A percentile compares a stretch with the other conserved stretches of the same genome.
These are phyloP conservation scores for Byssochlamys sp. DNA, from an alignment of 2,329 filamentous ascomycete genomes.

Conservation along the genomic window DNA sequence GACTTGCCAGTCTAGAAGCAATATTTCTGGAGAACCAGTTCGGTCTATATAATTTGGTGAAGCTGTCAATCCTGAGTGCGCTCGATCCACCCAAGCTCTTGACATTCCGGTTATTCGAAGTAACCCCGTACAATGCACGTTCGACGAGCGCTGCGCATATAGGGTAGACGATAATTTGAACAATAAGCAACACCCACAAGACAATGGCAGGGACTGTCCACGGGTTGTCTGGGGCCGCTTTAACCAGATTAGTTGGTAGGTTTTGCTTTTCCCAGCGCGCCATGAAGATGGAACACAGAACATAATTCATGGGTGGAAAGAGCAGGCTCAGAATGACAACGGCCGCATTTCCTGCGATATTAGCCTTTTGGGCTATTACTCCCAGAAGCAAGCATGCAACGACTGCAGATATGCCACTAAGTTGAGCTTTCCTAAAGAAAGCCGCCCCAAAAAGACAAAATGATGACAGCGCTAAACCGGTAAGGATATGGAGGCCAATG, in stretches of 20 bases:
- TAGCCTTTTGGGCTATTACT: constrained; percentile 69
- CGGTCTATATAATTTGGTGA: constrained; percentile 70
- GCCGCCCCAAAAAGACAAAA: constrained; percentile 72
- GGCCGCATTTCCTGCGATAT: constrained; percentile 48
- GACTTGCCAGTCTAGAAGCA: constrained; percentile 38
- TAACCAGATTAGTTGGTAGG: constrained; percentile 50
- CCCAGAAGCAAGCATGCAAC: constrained; percentile 66
- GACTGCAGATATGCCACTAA: constrained; percentile 72
- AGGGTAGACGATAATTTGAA: constrained; percentile 72
- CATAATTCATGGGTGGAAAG: constrained; percentile 81
- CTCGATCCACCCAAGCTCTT: constrained; percentile 23
- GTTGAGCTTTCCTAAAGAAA: constrained; percentile 77
- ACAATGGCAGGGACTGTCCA: constrained; percentile 64
- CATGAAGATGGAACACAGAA: constrained; percentile 66
- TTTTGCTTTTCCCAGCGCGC: constrained; percentile 64
- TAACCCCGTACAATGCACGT: constrained; percentile 63
- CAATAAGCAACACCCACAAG: constrained; percentile 65
- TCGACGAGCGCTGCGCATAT: constrained; percentile 67
- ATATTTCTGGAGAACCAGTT: constrained; percentile 48
- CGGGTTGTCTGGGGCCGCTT: constrained; percentile 53
- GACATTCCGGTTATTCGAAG: constrained; percentile 49
- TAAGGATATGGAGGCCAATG: constrained; percentile 63
- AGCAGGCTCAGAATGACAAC: constrained; percentile 63
- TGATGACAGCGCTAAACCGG: constrained; percentile 67
- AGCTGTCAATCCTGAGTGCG: constrained; percentile 61